Percentiles rank a stretch among this genome's conserved stretches.
These are phyloP conservation scores for Solanum aculeatissimum DNA, from an alignment of 305 asterid species.

Conservation along the genomic window DNA sequence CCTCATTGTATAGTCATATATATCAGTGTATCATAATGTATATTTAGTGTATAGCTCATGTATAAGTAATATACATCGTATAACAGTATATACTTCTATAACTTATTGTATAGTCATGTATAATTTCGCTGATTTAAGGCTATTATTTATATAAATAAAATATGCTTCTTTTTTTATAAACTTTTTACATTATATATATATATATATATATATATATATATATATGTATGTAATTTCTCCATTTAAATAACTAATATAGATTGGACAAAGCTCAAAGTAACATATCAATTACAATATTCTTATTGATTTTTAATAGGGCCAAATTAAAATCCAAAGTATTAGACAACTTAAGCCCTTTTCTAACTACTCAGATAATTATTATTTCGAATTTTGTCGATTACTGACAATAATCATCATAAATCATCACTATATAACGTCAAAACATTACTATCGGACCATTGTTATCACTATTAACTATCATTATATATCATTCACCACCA, in stretches of 20 bases:
- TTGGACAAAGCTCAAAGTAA: not conserved
- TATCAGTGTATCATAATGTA: too few relatives aligned
- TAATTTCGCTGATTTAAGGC: too few relatives aligned
- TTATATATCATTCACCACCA: not conserved
- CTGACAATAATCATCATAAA: not conserved
- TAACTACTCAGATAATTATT: conserved; percentile 53
- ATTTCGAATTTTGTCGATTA: conserved; percentile 11
- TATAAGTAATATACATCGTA: too few relatives aligned
- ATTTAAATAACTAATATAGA: not conserved
- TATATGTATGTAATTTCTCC: not conserved
- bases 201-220: not conserved
- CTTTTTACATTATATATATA: not conserved
- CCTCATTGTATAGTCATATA: too few relatives aligned
- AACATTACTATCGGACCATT: not conserved
- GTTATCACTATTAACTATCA: not conserved
- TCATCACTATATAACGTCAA: not conserved
- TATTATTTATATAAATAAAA: too few relatives aligned
- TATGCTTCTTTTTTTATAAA: too few relatives aligned
- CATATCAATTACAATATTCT: not conserved
- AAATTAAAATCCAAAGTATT: conserved; percentile 53
- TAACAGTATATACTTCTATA: too few relatives aligned
- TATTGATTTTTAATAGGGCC: conserved; percentile 42
- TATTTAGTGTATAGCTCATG: too few relatives aligned
- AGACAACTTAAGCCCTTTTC: conserved; percentile 22
- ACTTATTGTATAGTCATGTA: too few relatives aligned